Conservation (phyloP, 1,139 yeast genomes). For the Hyphopichia buzzinii region DNA sequence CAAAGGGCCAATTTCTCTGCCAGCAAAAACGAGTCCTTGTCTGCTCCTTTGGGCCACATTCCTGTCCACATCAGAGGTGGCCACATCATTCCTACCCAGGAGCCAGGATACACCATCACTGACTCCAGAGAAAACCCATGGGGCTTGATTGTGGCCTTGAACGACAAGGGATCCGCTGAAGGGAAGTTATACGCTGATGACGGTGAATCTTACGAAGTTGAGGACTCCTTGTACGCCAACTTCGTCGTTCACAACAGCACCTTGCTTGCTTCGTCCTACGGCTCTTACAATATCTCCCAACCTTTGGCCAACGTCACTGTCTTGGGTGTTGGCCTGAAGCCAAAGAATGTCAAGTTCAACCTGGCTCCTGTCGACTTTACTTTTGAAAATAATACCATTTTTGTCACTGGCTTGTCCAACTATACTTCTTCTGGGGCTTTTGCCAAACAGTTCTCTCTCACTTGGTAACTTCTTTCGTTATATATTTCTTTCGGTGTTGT, state of each 20-base stretch:
- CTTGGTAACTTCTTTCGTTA: constrained; percentile 8
- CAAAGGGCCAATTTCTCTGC: constrained; percentile 16
- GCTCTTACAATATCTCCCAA: constrained; percentile 17
- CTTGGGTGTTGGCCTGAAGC: constrained; percentile 21
- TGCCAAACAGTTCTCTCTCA: constrained; percentile 11
- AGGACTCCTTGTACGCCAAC: constrained; percentile 17
- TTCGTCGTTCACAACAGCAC: constrained; percentile 13
- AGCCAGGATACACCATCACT: constrained; percentile 27
- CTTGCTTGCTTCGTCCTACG: constrained; percentile 16
- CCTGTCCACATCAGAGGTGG: constrained; percentile 22
- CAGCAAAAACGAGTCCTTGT: constrained; percentile 19
- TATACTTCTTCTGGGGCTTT: constrained; percentile 14
- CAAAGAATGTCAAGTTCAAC: constrained; percentile 17
- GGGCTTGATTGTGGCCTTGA: constrained; percentile 27
- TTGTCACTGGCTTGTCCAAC: constrained; percentile 15
- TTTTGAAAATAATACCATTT: constrained; percentile 14
- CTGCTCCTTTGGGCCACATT: constrained; percentile 22
- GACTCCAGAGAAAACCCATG: constrained; percentile 29
- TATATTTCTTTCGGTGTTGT: background rate
- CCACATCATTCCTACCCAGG: constrained; percentile 21
- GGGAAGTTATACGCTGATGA: constrained; percentile 25
- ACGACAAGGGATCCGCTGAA: constrained; percentile 14
- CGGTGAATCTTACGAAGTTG: constrained; percentile 22
- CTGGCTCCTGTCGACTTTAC: constrained; percentile 11
- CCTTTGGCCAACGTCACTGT: constrained; percentile 25